Percentiles rank a stretch among this genome's conserved stretches.
Evolutionary conservation across 1,284 basidiomycete genomes (phyloP).

Genomic region (Papiliotrema flavescens): DNA sequence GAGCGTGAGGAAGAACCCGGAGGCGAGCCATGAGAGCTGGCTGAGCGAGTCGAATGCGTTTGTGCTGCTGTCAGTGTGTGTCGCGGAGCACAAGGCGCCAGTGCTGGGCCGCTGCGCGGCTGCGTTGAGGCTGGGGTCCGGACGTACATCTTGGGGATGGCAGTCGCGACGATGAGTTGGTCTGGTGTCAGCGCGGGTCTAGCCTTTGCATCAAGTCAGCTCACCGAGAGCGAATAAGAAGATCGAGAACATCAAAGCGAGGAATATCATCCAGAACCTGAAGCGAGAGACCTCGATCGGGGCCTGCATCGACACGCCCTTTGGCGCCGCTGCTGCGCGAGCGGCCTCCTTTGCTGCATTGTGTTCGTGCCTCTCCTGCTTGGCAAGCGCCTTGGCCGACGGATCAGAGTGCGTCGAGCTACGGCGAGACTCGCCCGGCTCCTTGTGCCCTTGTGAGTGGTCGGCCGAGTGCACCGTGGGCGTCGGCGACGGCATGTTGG

Average conservation of each 20-base stretch:
- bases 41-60: constrained; percentile 46
- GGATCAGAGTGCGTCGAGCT: background rate
- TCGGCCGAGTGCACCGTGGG: constrained; percentile 8
- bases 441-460: background rate
- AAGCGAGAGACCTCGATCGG: constrained; percentile 24
- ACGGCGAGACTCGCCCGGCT: background rate
- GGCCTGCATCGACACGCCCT: constrained; percentile 13
- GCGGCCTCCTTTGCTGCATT: no score
- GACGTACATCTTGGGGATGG: constrained; percentile 45
- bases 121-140: constrained; percentile 47
- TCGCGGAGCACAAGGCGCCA: no score
- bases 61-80: no score
- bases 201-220: constrained; percentile 11
- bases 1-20: constrained; percentile 37
- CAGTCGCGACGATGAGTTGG: constrained; percentile 51
- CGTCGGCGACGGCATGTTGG: constrained; percentile 11
- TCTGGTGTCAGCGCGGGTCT: constrained; percentile 26
- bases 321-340: no score
- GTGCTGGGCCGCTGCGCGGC: background rate
- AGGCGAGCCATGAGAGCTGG: constrained; percentile 31
- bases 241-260: constrained; percentile 35
- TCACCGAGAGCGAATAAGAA: constrained; percentile 44
- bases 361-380: no score
- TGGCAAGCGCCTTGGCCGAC: background rate
- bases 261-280: constrained; percentile 38